Conservation (phyloP, 2,329 filamentous ascomycete species). For the Sphaerulina musiva region DNA sequence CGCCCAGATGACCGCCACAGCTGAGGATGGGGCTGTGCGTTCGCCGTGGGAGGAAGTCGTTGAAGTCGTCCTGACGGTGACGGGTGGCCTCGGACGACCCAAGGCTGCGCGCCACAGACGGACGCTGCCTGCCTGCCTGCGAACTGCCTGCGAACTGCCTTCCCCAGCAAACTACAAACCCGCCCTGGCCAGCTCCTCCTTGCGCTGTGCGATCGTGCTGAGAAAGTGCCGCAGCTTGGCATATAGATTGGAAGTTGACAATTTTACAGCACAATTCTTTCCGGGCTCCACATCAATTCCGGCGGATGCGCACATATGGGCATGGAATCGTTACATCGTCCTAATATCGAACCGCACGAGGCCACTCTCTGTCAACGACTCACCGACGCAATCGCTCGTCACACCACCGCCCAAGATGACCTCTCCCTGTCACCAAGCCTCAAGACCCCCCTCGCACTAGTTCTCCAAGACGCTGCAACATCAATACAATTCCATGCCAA, state of each 20-base stretch:
- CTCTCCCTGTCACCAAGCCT: neutral
- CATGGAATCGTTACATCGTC: conserved; percentile 8
- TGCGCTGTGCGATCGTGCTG: neutral
- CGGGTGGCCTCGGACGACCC: neutral
- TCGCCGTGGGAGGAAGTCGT: neutral
- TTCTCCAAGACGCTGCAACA: conserved; percentile 23
- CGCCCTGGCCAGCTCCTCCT: neutral
- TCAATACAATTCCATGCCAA: conserved; percentile 30
- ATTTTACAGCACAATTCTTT: conserved; percentile 12
- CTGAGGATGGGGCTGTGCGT: neutral
- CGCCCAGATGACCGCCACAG: neutral
- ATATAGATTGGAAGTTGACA: conserved; percentile 1
- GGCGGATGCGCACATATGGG: conserved; percentile 8
- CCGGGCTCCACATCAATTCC: conserved; percentile 6
- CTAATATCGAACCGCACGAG: conserved; percentile 27
- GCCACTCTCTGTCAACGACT: conserved; percentile 23
- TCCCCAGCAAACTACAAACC: neutral
- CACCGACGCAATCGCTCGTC: conserved; percentile 16
- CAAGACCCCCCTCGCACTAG: conserved; percentile 13
- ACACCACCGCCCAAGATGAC: conserved; percentile 2
- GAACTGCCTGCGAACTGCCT: conserved; percentile 1
- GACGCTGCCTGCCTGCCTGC: neutral
- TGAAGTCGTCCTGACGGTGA: neutral
- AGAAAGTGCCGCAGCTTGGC: neutral
- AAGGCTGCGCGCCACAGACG: neutral